phyloP scores from a whole-genome alignment of 2,329 filamentous ascomycete species.

The Arthrobotrys conoides region DNA sequence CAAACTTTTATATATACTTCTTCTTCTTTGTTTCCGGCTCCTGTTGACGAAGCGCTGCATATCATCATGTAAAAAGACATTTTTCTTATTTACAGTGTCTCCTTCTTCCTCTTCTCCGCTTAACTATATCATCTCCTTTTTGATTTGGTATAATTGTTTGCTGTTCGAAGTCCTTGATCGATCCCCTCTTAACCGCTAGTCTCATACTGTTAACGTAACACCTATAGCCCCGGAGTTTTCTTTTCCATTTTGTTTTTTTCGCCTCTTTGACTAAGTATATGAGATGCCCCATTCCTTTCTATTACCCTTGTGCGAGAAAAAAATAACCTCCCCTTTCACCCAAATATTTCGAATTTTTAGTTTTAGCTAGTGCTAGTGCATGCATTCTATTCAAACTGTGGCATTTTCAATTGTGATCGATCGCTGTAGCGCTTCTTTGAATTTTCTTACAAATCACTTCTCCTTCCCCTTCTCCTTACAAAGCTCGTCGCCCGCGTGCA shows the following conservation, averaged over 20 bases:
- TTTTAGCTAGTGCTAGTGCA: conserved; percentile 27
- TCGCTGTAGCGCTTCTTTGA: conserved; percentile 21
- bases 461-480: neutral
- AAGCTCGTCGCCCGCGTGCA: neutral
- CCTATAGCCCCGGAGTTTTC: conserved; percentile 55
- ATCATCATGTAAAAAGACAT: conserved; percentile 58
- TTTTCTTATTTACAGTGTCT: conserved; percentile 18
- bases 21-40: conserved; percentile 11
- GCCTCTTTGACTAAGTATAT: conserved; percentile 1
- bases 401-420: conserved; percentile 27
- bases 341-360: conserved; percentile 11
- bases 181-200: conserved; percentile 24
- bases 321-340: conserved; percentile 5
- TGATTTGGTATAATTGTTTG: conserved; percentile 18
- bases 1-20: conserved; percentile 19
- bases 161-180: neutral
- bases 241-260: conserved; percentile 7
- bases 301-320: conserved; percentile 29
- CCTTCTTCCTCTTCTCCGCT: neutral
- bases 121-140: conserved; percentile 31
- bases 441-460: neutral
- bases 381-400: conserved; percentile 22
- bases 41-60: conserved; percentile 55
- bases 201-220: conserved; percentile 37
- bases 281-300: conserved; percentile 14